Conservation (phyloP, 2,329 filamentous ascomycete species). For the Periconia sp. region DNA sequence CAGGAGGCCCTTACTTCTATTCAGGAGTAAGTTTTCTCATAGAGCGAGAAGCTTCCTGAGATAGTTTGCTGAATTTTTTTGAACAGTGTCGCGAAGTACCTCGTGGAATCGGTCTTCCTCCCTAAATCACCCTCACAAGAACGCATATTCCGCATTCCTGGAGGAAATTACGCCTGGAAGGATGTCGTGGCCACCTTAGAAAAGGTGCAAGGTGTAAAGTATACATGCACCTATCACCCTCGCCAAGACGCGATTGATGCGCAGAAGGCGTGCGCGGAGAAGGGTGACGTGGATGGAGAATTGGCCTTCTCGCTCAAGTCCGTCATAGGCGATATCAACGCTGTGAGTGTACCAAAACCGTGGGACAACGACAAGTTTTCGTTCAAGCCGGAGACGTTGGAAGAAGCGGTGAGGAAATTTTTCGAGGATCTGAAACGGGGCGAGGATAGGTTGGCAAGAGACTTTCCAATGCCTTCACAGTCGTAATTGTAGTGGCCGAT, state of each 20-base stretch:
- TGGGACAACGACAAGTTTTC: slow-evolving; percentile 17
- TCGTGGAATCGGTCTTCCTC: slow-evolving; percentile 15
- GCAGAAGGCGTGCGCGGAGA: slow-evolving; percentile 11
- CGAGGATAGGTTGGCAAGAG: slow-evolving; percentile 12
- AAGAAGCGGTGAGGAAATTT: slow-evolving; percentile 12
- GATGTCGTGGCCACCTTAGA: slow-evolving; percentile 13
- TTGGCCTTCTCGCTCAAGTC: slow-evolving; percentile 12
- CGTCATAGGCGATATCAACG: slow-evolving; percentile 10
- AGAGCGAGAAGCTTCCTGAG: slow-evolving; percentile 10
- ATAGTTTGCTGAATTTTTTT: slow-evolving; percentile 12
- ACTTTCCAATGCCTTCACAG: slow-evolving; percentile 15
- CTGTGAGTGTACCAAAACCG: slow-evolving; percentile 11
- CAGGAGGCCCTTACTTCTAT: slow-evolving; percentile 15
- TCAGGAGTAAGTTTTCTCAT: slow-evolving; percentile 14
- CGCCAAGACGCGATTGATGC: slow-evolving; percentile 12
- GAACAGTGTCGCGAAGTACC: slow-evolving; percentile 14
- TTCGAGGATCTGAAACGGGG: slow-evolving; percentile 13
- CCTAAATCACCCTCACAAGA: slow-evolving; percentile 15
- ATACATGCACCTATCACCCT: slow-evolving; percentile 12
- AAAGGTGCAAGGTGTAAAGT: slow-evolving; percentile 13
- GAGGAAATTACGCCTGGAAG: slow-evolving; percentile 12
- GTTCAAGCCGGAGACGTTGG: slow-evolving; percentile 14
- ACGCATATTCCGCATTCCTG: slow-evolving; percentile 13
- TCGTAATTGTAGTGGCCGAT: slow-evolving; percentile 13
- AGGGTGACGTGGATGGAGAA: slow-evolving; percentile 17